Evolutionary conservation across 176 grass and related monocot genomes (phyloP).

Genomic region (Oryza brachyantha): DNA sequence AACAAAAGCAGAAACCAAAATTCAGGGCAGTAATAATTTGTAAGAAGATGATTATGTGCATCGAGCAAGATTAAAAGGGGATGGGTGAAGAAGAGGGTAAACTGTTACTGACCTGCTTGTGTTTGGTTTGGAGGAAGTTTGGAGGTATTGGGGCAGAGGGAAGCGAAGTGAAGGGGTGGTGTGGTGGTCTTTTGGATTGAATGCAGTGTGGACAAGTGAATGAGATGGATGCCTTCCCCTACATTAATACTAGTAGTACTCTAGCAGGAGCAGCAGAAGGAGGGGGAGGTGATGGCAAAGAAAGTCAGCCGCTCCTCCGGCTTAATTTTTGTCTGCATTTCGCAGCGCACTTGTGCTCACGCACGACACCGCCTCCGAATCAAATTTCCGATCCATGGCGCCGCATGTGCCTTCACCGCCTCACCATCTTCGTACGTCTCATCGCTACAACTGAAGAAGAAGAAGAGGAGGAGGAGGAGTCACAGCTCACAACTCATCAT

Average conservation of each 20-base stretch:
- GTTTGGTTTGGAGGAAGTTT: neutral
- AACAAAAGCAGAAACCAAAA: neutral
- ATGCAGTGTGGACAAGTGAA: slow-evolving; percentile 3
- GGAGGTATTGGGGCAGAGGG: neutral
- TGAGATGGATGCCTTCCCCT: neutral
- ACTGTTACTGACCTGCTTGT: too few species aligned
- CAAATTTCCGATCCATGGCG: neutral
- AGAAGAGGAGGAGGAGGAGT: too few species aligned
- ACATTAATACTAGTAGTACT: neutral
- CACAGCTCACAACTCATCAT: neutral
- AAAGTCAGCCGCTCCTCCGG: neutral
- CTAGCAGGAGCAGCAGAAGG: too few species aligned
- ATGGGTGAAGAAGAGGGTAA: neutral
- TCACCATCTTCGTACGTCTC: neutral
- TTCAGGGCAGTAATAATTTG: neutral
- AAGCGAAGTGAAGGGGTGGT: neutral
- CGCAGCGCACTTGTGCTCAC: neutral
- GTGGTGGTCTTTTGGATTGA: too few species aligned
- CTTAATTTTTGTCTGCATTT: neutral
- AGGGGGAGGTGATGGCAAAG: neutral
- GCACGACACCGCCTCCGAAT: neutral
- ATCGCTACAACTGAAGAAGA: neutral
- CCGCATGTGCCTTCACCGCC: neutral
- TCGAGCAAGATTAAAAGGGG: neutral
- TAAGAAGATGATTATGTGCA: neutral